Percentiles rank a stretch among this genome's conserved stretches.
Evolutionary conservation across 1,139 yeast species (phyloP).

Genomic region (Saccharomyces hybrid): DNA sequence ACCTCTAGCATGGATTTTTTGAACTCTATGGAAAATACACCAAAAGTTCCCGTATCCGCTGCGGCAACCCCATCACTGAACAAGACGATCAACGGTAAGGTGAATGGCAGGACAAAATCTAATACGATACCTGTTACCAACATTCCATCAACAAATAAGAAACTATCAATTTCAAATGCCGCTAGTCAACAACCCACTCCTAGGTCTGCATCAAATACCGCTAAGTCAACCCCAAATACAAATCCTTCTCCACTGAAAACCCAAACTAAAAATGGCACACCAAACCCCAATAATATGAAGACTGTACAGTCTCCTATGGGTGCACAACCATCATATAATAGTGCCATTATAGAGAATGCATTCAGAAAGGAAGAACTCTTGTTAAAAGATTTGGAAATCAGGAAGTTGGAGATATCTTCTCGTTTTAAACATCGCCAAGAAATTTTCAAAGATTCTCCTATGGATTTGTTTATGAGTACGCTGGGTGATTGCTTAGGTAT

Average conservation of each 20-base stretch:
- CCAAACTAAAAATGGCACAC: neutral
- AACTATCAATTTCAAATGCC: neutral
- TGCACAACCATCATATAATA: neutral
- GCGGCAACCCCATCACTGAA: slow-evolving; percentile 4
- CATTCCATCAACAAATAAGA: neutral
- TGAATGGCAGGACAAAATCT: slow-evolving; percentile 19
- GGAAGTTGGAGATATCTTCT: slow-evolving; percentile 28
- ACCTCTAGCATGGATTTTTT: neutral
- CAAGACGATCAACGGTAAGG: slow-evolving; percentile 16
- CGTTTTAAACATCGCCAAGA: slow-evolving; percentile 32
- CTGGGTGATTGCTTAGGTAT: slow-evolving; percentile 30
- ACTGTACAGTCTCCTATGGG: neutral
- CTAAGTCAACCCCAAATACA: neutral
- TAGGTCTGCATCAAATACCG: neutral
- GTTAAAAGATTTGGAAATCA: slow-evolving; percentile 22
- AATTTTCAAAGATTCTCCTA: slow-evolving; percentile 24
- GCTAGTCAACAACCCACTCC: neutral
- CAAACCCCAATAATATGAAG: neutral
- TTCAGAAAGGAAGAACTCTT: slow-evolving; percentile 22
- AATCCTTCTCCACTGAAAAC: neutral
- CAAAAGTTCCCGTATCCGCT: neutral
- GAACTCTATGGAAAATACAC: neutral
- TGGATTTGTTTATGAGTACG: slow-evolving; percentile 29
- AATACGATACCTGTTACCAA: neutral
- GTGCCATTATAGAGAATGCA: neutral